These are phyloP conservation scores for Cydonia oblonga DNA, from an alignment of 331 rosid genomes.

Conservation along the genomic window DNA sequence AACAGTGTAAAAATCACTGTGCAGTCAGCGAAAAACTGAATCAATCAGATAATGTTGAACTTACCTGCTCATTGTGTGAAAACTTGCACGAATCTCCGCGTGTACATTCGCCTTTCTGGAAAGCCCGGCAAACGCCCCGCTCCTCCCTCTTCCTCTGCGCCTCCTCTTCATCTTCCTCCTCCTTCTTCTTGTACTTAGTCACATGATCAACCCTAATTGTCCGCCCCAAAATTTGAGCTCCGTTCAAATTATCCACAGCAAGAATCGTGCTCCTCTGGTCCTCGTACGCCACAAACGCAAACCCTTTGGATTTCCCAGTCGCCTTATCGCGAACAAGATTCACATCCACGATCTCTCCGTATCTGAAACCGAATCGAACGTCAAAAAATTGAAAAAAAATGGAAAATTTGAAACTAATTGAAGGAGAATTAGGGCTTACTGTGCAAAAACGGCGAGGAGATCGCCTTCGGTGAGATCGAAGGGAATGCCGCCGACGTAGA, in stretches of 20 bases:
- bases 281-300: conserved; percentile 82
- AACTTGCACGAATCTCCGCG: conserved; percentile 86
- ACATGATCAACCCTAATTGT: conserved; percentile 85
- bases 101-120: conserved; percentile 82
- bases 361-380: conserved; percentile 21
- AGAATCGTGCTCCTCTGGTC: conserved; percentile 89
- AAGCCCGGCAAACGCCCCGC: conserved; percentile 91
- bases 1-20: background rate
- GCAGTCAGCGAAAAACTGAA: background rate
- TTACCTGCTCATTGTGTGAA: conserved; percentile 83
- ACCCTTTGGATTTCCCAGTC: conserved; percentile 86
- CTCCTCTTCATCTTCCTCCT: conserved; percentile 87
- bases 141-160: conserved; percentile 73
- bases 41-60: conserved; percentile 1
- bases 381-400: background rate
- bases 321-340: conserved; percentile 86
- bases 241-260: conserved; percentile 89
- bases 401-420: background rate
- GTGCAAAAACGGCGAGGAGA: conserved; percentile 90
- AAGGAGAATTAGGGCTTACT: conserved; percentile 22
- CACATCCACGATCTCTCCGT: conserved; percentile 81
- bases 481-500: conserved; percentile 76
- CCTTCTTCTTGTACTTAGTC: conserved; percentile 69
- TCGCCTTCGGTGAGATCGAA: conserved; percentile 92
- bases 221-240: conserved; percentile 73